Evolutionary conservation across 805 yeast genomes (phyloP), one percentile per base, ranked within the genome.

Genomic region (Debaryomyces maramus): DNA sequence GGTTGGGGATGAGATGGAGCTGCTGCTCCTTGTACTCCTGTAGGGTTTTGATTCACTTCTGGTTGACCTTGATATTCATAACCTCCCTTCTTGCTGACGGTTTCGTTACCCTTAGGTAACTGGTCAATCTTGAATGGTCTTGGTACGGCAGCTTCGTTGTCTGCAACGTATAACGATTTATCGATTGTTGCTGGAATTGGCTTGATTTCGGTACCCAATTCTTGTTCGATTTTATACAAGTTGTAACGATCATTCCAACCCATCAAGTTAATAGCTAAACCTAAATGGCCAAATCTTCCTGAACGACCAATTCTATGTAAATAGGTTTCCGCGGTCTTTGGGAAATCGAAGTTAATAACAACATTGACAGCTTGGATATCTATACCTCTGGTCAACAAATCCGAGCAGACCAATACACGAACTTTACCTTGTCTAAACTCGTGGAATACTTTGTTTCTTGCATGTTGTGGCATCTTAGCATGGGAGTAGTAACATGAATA

Each of bases 361-460:
- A 93, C 98, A 60, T 93, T 93, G 49, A 93, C 99, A 5, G 98
- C 98, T 68, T 93, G 98, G 55, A 93, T 91, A 75, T 93, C 99
- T 56, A 93, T 93, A 78, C 99, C 98, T 76, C 98, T 86, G 21
- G 98, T 91, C 48, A 93, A 78, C 47, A 93, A 75, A 70, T 93
- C 99, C 1, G 98, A 87, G 70, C 99, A 93, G 29, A 93, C 99
- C 57, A 93, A 76, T 60, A 93, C 93, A 72, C 99, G 85, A 59
- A 93, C 97, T 63, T 88, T 89, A 36, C 99, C 99, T 62, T 88
- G 96, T 75, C 99, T 86, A 66, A 93, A 93, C 66, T 93, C 98
- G 63, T 93, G 99, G 80, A 93, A 93, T 5, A 93, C 99, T 61
- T 89, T 88, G 71, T 93, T 93, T 77, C 99, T 86, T 38, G 95